Conservation (phyloP, 1,139 yeast genomes). For the Arxiozyma slooffiae region DNA sequence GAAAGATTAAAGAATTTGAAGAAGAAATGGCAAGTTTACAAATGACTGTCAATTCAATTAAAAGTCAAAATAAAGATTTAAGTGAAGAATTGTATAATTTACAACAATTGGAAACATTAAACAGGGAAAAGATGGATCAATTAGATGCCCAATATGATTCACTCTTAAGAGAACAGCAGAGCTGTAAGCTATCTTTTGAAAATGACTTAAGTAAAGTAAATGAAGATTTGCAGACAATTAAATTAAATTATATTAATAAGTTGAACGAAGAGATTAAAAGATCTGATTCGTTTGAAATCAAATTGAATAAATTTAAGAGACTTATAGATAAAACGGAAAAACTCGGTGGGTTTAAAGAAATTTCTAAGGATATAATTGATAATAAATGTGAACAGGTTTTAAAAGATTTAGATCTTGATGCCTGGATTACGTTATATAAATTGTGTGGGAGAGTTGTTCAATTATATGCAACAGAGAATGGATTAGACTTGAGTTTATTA, state of each 20-base stretch:
- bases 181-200: background rate
- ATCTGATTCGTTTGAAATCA: background rate
- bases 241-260: slow-evolving; percentile 39
- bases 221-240: slow-evolving; percentile 48
- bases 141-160: background rate
- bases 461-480: slow-evolving; percentile 3
- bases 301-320: background rate
- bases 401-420: slow-evolving; percentile 10
- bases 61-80: slow-evolving; percentile 41
- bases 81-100: slow-evolving; percentile 41
- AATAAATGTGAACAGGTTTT: slow-evolving; percentile 9
- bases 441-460: slow-evolving; percentile 2
- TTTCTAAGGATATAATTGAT: slow-evolving; percentile 1
- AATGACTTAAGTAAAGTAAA: background rate
- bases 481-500: background rate
- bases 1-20: slow-evolving; percentile 56
- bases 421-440: slow-evolving; percentile 5
- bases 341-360: background rate
- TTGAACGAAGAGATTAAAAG: background rate
- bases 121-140: background rate
- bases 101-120: background rate
- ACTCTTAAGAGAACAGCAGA: background rate
- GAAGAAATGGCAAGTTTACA: slow-evolving; percentile 43
- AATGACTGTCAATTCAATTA: slow-evolving; percentile 39
- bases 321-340: background rate